A percentile compares a stretch with the other conserved stretches of the same genome.
Conservation (phyloP, 805 yeast genomes). For the Hanseniaspora guilliermondii region DNA sequence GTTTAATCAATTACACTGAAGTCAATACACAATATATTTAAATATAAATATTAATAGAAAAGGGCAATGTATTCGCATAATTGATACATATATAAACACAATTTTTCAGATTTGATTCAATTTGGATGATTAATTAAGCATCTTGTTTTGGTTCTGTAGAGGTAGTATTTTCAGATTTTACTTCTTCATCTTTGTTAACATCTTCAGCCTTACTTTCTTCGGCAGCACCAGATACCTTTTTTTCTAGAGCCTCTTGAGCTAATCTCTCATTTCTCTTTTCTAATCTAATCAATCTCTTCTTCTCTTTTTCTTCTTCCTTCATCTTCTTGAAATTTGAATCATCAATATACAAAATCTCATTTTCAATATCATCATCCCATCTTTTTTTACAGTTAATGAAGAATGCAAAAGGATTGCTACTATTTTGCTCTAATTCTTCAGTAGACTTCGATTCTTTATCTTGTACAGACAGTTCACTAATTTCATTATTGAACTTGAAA, state of each 20-base stretch:
- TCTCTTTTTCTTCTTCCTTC: slow-evolving; percentile 16
- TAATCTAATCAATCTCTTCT: slow-evolving; percentile 13
- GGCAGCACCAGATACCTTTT: background rate
- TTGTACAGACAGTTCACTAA: slow-evolving; percentile 14
- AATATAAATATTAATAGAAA: too few relatives aligned
- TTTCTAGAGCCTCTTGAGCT: slow-evolving; percentile 4
- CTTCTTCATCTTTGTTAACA: background rate
- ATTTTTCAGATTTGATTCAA: too few relatives aligned
- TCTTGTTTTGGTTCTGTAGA: too few relatives aligned
- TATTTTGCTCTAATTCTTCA: slow-evolving; percentile 25
- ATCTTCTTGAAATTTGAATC: slow-evolving; percentile 19
- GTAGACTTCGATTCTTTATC: slow-evolving; percentile 42
- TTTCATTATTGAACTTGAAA: slow-evolving; percentile 31
- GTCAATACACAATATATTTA: too few relatives aligned
- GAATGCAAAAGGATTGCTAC: slow-evolving; percentile 15
- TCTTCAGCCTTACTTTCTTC: background rate
- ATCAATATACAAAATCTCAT: slow-evolving; percentile 22
- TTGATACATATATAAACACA: too few relatives aligned
- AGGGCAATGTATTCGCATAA: too few relatives aligned
- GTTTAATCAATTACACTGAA: background rate
- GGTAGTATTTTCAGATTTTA: too few relatives aligned
- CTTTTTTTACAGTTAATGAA: slow-evolving; percentile 12
- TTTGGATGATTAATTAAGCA: too few relatives aligned
- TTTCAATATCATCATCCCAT: slow-evolving; percentile 26
- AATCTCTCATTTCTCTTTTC: slow-evolving; percentile 9